These are phyloP conservation scores for Colletotrichum plurivorum DNA, from an alignment of 2,329 filamentous ascomycete species.

Conservation along the genomic window DNA sequence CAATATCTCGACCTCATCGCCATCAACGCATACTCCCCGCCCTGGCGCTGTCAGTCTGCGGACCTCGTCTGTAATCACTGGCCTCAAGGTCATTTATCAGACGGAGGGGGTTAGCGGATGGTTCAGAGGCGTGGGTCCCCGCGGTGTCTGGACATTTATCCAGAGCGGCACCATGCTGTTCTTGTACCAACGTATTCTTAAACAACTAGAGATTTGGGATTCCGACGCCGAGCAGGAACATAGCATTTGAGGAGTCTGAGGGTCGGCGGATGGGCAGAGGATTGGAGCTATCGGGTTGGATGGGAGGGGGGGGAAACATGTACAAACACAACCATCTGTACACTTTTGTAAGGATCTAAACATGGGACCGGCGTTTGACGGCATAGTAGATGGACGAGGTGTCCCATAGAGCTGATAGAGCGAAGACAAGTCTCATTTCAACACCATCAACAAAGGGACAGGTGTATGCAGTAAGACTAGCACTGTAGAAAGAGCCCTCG, in stretches of 20 bases:
- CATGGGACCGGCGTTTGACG: constrained; percentile 39
- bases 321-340: constrained; percentile 38
- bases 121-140: constrained; percentile 94
- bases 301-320: constrained; percentile 19
- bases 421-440: constrained; percentile 40
- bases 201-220: constrained; percentile 75
- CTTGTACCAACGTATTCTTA: constrained; percentile 89
- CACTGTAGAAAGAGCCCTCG: no score
- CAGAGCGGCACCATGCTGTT: constrained; percentile 98
- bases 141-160: constrained; percentile 96
- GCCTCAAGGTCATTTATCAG: constrained; percentile 88
- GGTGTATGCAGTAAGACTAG: no score
- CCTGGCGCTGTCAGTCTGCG: constrained; percentile 86
- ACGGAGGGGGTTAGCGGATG: constrained; percentile 90
- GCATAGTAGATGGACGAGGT: constrained; percentile 35
- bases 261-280: neutral
- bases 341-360: constrained; percentile 39
- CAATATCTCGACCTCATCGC: constrained; percentile 89
- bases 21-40: constrained; percentile 84
- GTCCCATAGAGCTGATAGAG: constrained; percentile 41
- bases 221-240: constrained; percentile 44
- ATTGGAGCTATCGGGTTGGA: constrained; percentile 21
- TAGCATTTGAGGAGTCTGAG: constrained; percentile 29
- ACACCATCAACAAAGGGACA: neutral
- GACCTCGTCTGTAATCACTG: constrained; percentile 90